phyloP scores from a whole-genome alignment of 164 flowering plant genomes.

The Chimonanthus salicifolius region DNA sequence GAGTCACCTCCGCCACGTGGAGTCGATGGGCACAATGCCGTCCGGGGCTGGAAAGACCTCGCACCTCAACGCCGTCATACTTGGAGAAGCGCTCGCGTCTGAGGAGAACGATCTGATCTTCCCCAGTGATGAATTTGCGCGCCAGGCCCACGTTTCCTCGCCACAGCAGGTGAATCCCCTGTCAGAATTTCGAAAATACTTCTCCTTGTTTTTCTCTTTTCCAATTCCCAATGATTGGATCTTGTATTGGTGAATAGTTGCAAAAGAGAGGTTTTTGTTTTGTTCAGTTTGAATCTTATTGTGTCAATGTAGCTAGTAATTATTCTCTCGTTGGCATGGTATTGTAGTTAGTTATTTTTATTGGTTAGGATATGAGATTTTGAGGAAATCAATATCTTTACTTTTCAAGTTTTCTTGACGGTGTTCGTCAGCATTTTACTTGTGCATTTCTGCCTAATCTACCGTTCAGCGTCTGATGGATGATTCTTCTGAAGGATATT shows the following conservation, averaged over 20 bases:
- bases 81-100: conserved; percentile 72
- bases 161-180: conserved; percentile 43
- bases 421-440: too few relatives aligned
- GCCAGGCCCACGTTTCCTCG: conserved; percentile 59
- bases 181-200: neutral
- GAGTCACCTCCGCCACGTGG: conserved; percentile 14
- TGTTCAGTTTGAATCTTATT: neutral
- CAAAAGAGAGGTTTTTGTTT: neutral
- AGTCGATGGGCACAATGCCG: conserved; percentile 12
- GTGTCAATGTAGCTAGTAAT: neutral
- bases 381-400: too few relatives aligned
- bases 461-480: too few relatives aligned
- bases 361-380: too few relatives aligned
- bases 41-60: conserved; percentile 42
- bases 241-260: neutral
- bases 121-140: conserved; percentile 57
- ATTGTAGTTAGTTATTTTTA: too few relatives aligned
- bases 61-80: conserved; percentile 54
- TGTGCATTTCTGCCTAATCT: too few relatives aligned
- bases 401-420: too few relatives aligned
- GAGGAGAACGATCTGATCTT: conserved; percentile 68
- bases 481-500: too few relatives aligned
- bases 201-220: neutral
- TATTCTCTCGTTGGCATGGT: too few relatives aligned
- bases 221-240: neutral